These are phyloP conservation scores for Eleusine indica DNA, from an alignment of 176 grass and related monocot genomes.

Conservation along the genomic window DNA sequence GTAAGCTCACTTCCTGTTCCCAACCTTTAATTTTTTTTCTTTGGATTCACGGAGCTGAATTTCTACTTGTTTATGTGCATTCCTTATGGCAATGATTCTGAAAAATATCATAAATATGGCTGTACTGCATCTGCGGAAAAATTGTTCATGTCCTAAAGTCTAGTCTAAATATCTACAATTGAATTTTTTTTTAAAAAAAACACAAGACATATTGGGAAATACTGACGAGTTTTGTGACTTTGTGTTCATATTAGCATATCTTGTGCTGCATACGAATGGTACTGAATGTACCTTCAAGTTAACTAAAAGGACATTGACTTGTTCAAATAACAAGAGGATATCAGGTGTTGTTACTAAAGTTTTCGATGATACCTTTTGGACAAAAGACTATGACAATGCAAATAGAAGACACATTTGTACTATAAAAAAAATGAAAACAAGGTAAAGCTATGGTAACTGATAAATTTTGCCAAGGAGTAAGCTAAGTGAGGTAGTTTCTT, in stretches of 20 bases:
- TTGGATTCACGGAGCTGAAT: neutral
- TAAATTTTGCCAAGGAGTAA: no score
- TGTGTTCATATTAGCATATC: no score
- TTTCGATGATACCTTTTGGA: no score
- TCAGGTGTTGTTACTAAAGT: no score
- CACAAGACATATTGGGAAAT: neutral
- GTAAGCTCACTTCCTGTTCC: slow-evolving; percentile 46
- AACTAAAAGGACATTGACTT: neutral
- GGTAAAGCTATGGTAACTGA: no score
- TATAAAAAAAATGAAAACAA: no score
- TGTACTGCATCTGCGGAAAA: neutral
- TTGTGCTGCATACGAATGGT: no score
- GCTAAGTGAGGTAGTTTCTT: no score
- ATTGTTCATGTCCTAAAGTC: neutral
- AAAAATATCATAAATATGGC: neutral
- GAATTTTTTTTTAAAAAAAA: neutral
- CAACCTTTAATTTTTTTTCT: neutral
- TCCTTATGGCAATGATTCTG: neutral
- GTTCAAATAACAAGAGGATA: no score
- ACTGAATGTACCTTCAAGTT: neutral
- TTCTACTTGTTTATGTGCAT: neutral
- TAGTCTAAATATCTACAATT: neutral
- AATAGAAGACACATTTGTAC: no score
- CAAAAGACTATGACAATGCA: no score
- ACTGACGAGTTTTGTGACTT: no score